Percentiles rank a stretch among this genome's conserved stretches.
Evolutionary conservation across 257 asterid genomes (phyloP).

Genomic region (Striga asiatica): DNA sequence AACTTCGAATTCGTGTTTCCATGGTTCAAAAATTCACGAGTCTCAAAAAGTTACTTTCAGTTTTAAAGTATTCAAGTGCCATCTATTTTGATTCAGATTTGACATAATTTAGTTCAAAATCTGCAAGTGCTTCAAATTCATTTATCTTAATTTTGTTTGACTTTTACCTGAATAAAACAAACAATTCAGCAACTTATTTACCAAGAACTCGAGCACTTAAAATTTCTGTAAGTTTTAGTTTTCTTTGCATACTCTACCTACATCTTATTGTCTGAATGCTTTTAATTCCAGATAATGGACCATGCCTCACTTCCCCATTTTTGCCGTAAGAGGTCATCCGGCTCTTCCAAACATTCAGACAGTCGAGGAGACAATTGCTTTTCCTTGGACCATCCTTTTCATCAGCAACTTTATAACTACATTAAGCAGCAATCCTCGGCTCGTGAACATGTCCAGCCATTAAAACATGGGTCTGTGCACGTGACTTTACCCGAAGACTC

Average conservation of each 20-base stretch:
- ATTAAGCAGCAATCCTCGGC: constrained; percentile 38
- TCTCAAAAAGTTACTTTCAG: no score
- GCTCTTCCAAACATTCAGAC: constrained; percentile 36
- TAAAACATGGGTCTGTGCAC: constrained; percentile 58
- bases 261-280: not conserved
- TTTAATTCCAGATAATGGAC: constrained; percentile 56
- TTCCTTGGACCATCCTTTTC: constrained; percentile 67
- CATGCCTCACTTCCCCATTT: constrained; percentile 67
- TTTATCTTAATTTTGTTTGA: not conserved
- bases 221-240: no score
- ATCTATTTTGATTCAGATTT: not conserved
- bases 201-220: no score
- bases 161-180: not conserved
- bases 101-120: no score
- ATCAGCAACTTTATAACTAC: constrained; percentile 51
- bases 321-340: constrained; percentile 50
- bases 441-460: constrained; percentile 19
- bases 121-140: not conserved
- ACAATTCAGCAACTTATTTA: no score
- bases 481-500: constrained; percentile 56
- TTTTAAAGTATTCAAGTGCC: no score
- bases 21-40: no score
- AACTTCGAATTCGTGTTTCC: no score
- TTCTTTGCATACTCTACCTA: no score
- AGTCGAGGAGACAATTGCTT: constrained; percentile 30